These are phyloP conservation scores for Tylopilus orsonianus DNA, from an alignment of 1,284 basidiomycete species.

Conservation along the genomic window DNA sequence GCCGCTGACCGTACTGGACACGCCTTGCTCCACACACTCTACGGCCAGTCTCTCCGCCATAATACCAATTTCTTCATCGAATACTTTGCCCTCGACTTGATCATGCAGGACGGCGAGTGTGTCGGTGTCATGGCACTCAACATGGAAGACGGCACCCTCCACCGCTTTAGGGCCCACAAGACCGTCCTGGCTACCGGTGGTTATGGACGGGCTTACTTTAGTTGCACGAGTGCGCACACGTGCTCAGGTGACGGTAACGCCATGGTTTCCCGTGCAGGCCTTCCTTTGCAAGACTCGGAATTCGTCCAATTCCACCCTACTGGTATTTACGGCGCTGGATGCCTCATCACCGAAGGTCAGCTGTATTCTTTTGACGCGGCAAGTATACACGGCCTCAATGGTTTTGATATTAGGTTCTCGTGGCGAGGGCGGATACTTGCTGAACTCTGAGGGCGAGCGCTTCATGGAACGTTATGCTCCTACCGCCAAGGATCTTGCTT, in stretches of 20 bases:
- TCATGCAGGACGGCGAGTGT: slow-evolving; percentile 99
- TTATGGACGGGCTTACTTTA: slow-evolving; percentile 98
- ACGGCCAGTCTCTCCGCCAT: slow-evolving; percentile 98
- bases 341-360: slow-evolving; percentile 95
- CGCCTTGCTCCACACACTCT: slow-evolving; percentile 97
- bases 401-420: slow-evolving; percentile 71
- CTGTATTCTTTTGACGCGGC: neutral
- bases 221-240: slow-evolving; percentile 98
- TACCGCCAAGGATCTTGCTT: slow-evolving; percentile 98
- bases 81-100: slow-evolving; percentile 97
- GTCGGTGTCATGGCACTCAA: slow-evolving; percentile 99
- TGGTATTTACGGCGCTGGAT: slow-evolving; percentile 99
- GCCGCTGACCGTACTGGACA: slow-evolving; percentile 99
- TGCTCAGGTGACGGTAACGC: slow-evolving; percentile 99
- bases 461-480: slow-evolving; percentile 99
- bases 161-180: slow-evolving; percentile 98
- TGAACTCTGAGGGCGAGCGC: slow-evolving; percentile 99
- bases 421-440: slow-evolving; percentile 98
- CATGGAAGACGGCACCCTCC: slow-evolving; percentile 99
- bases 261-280: slow-evolving; percentile 96
- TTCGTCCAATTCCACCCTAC: slow-evolving; percentile 99
- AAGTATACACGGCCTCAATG: slow-evolving; percentile 3
- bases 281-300: slow-evolving; percentile 96
- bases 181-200: slow-evolving; percentile 98
- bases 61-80: slow-evolving; percentile 99